Percentiles rank a stretch among this genome's conserved stretches.
Evolutionary conservation across 495 filamentous ascomycete species (phyloP).

Genomic region (Xylaria cubensis): DNA sequence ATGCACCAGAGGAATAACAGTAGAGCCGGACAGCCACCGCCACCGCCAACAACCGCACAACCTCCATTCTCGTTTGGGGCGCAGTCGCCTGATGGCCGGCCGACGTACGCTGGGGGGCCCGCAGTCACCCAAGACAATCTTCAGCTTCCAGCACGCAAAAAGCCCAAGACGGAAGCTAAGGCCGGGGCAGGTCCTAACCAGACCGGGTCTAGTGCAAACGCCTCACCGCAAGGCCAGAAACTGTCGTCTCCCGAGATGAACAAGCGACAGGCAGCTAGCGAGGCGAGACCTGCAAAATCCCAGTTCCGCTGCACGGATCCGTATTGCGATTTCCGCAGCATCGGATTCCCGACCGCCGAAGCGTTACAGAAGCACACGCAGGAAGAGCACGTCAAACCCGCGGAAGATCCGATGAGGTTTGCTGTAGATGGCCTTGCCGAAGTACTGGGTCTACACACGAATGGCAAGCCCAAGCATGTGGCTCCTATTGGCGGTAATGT

Average conservation of each 20-base stretch:
- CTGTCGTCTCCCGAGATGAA: constrained; percentile 53
- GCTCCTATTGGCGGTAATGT: constrained; percentile 24
- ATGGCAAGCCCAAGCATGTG: constrained; percentile 47
- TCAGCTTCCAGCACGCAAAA: constrained; percentile 62
- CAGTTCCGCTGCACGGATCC: constrained; percentile 52
- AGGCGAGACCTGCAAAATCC: constrained; percentile 41
- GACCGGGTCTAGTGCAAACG: constrained; percentile 40
- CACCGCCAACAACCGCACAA: constrained; percentile 69
- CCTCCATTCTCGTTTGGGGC: constrained; percentile 71
- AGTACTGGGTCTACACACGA: constrained; percentile 53
- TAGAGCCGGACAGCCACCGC: constrained; percentile 55
- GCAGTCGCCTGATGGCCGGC: constrained; percentile 74
- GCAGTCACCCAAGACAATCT: constrained; percentile 57
- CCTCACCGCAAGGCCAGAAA: constrained; percentile 58
- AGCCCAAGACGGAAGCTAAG: constrained; percentile 54
- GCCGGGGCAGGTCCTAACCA: constrained; percentile 36
- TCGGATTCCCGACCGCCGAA: constrained; percentile 62
- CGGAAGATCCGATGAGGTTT: constrained; percentile 60
- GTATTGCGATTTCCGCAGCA: constrained; percentile 52
- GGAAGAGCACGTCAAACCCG: constrained; percentile 61
- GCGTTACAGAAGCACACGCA: constrained; percentile 57
- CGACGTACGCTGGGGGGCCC: constrained; percentile 57
- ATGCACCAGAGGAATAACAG: constrained; percentile 50
- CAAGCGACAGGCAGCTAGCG: constrained; percentile 48
- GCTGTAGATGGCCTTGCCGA: constrained; percentile 52